Evolutionary conservation across 176 grass and related monocot species (phyloP).

Genomic region (Pontederia crassipes): DNA sequence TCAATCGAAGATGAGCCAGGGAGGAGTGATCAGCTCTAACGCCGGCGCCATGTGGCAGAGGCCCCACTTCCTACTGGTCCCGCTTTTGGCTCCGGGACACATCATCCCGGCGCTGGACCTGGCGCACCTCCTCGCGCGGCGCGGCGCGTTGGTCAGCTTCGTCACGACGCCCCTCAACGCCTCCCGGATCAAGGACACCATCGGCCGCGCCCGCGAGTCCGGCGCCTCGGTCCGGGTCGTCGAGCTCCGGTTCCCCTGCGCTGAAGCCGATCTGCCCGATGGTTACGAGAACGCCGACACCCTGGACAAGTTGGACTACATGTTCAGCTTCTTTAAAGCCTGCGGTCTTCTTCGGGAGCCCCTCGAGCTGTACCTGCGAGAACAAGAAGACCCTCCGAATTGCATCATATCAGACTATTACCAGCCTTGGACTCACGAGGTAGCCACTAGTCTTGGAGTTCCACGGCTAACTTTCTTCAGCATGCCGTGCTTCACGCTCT

Average conservation of each 20-base stretch:
- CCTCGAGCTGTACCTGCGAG: conserved; percentile 17
- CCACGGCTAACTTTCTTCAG: conserved; percentile 14
- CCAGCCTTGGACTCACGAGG: conserved; percentile 19
- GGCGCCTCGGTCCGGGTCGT: conserved; percentile 6
- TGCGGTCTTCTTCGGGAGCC: conserved; percentile 12
- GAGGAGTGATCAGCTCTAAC: too few relatives aligned
- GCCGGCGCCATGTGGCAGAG: not conserved
- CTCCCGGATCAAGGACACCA: conserved; percentile 13
- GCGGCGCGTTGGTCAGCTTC: conserved; percentile 16
- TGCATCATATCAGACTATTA: conserved; percentile 21
- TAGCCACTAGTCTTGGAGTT: conserved; percentile 17
- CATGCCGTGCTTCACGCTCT: conserved; percentile 15
- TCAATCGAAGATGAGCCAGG: too few relatives aligned
- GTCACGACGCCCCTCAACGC: conserved; percentile 34
- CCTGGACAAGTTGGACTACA: not conserved
- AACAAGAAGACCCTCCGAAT: conserved; percentile 1
- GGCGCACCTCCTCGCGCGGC: conserved; percentile 4
- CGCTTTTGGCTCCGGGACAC: conserved; percentile 24
- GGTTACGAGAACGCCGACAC: conserved; percentile 26
- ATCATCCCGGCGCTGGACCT: conserved; percentile 22
- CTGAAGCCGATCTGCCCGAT: conserved; percentile 8
- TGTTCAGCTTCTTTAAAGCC: conserved; percentile 5
- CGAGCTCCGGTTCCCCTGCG: conserved; percentile 19
- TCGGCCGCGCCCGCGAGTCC: conserved; percentile 19
- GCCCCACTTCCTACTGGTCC: conserved; percentile 24